Percentiles rank a stretch among this genome's conserved stretches.
phyloP scores from a whole-genome alignment of 441 rosid genomes.

The Francoa sonchifolia region DNA sequence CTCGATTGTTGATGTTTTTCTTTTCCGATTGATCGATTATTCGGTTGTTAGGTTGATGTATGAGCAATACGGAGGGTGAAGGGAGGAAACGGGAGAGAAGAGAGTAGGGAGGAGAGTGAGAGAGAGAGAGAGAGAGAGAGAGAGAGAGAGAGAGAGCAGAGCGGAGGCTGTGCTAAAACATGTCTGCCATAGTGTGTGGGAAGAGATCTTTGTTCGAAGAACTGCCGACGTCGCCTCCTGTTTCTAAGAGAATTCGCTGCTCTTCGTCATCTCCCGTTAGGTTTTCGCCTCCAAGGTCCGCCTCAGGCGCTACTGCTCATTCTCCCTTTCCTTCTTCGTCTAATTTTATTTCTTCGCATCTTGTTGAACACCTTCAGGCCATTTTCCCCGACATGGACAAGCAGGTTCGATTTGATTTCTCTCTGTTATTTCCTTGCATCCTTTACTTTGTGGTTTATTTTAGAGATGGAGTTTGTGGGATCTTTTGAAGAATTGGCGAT shows the following conservation, averaged over 20 bases:
- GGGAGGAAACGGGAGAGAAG: not conserved
- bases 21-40: not conserved
- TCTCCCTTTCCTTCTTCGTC: conserved; percentile 12
- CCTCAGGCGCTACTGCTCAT: too few species aligned
- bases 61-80: not conserved
- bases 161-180: conserved; percentile 40
- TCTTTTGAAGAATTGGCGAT: too few species aligned
- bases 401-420: conserved; percentile 24
- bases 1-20: not conserved
- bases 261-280: conserved; percentile 51
- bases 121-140: conserved; percentile 13
- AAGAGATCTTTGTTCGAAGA: conserved; percentile 97
- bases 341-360: conserved; percentile 22
- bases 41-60: not conserved
- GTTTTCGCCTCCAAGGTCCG: conserved; percentile 38
- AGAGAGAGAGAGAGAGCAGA: conserved; percentile 11
- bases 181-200: conserved; percentile 97
- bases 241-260: conserved; percentile 63
- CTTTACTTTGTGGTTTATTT: not conserved
- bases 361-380: conserved; percentile 41
- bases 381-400: conserved; percentile 85
- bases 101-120: conserved; percentile 4
- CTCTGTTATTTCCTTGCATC: not conserved
- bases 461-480: not conserved
- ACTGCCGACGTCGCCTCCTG: conserved; percentile 44